Evolutionary conservation across 345 rosid genomes (phyloP).

Genomic region (Lepidium didymum): DNA sequence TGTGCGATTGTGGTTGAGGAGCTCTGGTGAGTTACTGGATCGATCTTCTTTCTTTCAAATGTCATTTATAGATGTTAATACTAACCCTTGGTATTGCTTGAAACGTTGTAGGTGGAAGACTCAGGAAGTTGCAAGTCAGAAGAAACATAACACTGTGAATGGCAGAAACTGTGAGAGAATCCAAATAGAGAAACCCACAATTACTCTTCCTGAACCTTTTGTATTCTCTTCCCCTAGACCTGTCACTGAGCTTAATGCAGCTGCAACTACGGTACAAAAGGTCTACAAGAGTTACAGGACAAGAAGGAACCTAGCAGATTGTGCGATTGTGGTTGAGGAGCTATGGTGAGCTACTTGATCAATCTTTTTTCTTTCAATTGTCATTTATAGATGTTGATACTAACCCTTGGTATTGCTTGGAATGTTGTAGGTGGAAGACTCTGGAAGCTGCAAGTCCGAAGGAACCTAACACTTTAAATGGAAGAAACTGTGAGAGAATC

Average conservation of each 20-base stretch:
- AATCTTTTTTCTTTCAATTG: no score
- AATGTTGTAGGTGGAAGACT: conserved; percentile 50
- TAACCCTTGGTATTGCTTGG: not conserved
- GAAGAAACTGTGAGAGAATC: conserved; percentile 24
- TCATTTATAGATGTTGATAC: not conserved
- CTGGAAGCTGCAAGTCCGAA: conserved; percentile 45
- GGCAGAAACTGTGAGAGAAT: conserved; percentile 25
- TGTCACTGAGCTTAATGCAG: no score
- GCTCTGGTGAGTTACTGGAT: no score
- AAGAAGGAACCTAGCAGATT: no score
- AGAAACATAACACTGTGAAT: conserved; percentile 4
- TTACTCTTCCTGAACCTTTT: not conserved
- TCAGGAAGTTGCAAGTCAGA: conserved; percentile 43
- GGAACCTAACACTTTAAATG: conserved; percentile 3
- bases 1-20: no score
- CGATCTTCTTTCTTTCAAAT: no score
- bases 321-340: no score
- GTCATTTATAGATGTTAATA: not conserved
- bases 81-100: not conserved
- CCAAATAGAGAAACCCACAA: conserved; percentile 36
- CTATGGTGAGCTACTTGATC: no score
- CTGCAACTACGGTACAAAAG: no score
- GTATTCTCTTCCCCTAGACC: no score
- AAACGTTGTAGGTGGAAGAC: conserved; percentile 50
- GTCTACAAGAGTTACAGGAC: no score